Evolutionary conservation across 148 eudicot species (phyloP).

Genomic region (Salicornia ramosissima): DNA sequence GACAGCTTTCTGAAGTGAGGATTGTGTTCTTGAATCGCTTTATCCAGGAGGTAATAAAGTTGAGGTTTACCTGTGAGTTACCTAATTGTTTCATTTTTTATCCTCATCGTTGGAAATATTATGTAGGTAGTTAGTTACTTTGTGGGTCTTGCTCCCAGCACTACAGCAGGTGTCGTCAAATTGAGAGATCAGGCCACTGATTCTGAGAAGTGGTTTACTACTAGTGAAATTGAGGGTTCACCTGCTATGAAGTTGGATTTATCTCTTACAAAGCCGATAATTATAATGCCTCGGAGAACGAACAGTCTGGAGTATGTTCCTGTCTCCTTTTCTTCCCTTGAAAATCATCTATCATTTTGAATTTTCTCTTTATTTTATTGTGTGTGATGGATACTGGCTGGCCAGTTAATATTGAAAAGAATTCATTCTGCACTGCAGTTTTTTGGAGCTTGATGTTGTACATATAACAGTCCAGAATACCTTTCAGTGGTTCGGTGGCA

Average conservation of each 20-base stretch:
- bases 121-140: conserved; percentile 73
- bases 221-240: conserved; percentile 89
- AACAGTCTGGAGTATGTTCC: conserved; percentile 73
- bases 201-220: conserved; percentile 80
- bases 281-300: conserved; percentile 87
- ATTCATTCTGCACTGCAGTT: conserved; percentile 45
- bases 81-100: conserved; percentile 12
- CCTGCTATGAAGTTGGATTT: conserved; percentile 89
- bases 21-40: conserved; percentile 87
- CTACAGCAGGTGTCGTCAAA: conserved; percentile 57
- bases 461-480: conserved; percentile 85
- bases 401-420: conserved; percentile 5
- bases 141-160: conserved; percentile 79
- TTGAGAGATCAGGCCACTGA: conserved; percentile 75
- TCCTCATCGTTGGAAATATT: conserved; percentile 18
- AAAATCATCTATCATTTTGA: background rate
- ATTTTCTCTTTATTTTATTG: background rate
- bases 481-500: conserved; percentile 73
- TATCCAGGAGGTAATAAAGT: conserved; percentile 71
- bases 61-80: background rate
- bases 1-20: conserved; percentile 93
- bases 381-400: background rate
- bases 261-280: conserved; percentile 84
- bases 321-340: conserved; percentile 3
- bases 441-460: conserved; percentile 84